Conservation (phyloP, 768 basidiomycete species). For the Mycena kentingensis region DNA sequence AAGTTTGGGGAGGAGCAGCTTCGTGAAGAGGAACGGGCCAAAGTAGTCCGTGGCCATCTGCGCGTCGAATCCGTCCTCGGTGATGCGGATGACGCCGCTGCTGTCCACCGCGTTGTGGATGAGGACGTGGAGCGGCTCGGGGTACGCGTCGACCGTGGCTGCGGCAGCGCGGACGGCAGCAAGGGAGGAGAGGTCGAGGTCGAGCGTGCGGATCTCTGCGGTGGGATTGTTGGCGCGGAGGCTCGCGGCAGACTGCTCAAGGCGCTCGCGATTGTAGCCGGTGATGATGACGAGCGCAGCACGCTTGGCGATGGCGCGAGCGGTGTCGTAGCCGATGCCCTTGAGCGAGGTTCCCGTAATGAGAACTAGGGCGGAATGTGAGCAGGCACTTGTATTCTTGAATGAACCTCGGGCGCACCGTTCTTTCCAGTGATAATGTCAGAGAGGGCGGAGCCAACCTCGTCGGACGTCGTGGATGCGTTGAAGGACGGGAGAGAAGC, state of each 20-base stretch:
- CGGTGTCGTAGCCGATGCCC: background rate
- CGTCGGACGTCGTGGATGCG: too few relatives aligned
- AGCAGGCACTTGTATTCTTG: too few relatives aligned
- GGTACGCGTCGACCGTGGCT: background rate
- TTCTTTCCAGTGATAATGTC: too few relatives aligned
- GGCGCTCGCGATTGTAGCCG: background rate
- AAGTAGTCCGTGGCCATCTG: slow-evolving; percentile 5
- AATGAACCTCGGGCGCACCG: too few relatives aligned
- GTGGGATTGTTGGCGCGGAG: background rate
- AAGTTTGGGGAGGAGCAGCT: slow-evolving; percentile 5
- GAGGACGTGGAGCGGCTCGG: background rate
- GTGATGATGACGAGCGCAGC: background rate
- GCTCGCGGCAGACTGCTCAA: background rate
- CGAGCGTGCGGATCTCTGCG: background rate
- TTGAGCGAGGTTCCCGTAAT: background rate
- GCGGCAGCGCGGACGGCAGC: background rate
- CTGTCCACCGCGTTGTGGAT: background rate
- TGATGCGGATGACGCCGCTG: background rate
- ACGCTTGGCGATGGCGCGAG: background rate
- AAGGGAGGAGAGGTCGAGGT: background rate
- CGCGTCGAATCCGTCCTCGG: slow-evolving; percentile 1
- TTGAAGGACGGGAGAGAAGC: too few relatives aligned
- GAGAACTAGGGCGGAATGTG: background rate
- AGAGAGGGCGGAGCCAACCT: too few relatives aligned
- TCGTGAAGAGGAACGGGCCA: slow-evolving; percentile 8